Evolutionary conservation across 2,329 filamentous ascomycete species (phyloP), one percentile per base, ranked within the genome.

Genomic region (Incumbomyces delicatus): DNA sequence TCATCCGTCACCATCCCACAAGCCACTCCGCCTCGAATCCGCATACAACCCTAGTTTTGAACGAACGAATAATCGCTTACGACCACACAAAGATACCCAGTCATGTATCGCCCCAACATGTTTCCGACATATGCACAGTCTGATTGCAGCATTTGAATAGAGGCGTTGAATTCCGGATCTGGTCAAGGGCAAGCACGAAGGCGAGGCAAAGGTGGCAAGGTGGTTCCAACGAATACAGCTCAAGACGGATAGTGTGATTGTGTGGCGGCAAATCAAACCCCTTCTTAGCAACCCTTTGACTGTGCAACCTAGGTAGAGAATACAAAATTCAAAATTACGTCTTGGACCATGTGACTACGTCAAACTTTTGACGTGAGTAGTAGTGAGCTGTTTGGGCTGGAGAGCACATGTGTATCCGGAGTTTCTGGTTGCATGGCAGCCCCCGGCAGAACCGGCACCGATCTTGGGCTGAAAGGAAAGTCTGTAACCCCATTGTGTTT

Each of bases 71-170:
- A 18, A 30, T 41, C 32, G 57, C 55, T 63, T 57, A 67, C 60
- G 66, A 67, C 66, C 66, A 63, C 6, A 63, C 57, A 14, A 65
- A 68, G 66, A 69, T 69, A 65, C 66, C 68, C 66, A 63, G 53
- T 69, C 66, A 68, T 69, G 66, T 69, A 69, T 58, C 60, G 63
- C 63, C 61, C 55, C 43, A 52, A 47, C 42, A 16, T 45, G 29
- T 44, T 35, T 29, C 36, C 36, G 27, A 36, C 37, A 44, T 45
- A 46, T 39, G 44, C 44, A 46, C 44, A 41, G 35, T 40, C 17
- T 39, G n/a, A 27, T 22, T 29, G 31, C 12, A 43, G 41, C 47
- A 45, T 46, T 38, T 29, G 27, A 44, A 31, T 46, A 50, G 38
- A 47, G 35, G 38, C 44, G 36, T 47, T 44, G 33, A 35, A 27